A percentile compares a stretch with the other conserved stretches of the same genome.
These are phyloP conservation scores for Chondrus crispus DNA, from an alignment of 23 red algal species.

Conservation along the genomic window DNA sequence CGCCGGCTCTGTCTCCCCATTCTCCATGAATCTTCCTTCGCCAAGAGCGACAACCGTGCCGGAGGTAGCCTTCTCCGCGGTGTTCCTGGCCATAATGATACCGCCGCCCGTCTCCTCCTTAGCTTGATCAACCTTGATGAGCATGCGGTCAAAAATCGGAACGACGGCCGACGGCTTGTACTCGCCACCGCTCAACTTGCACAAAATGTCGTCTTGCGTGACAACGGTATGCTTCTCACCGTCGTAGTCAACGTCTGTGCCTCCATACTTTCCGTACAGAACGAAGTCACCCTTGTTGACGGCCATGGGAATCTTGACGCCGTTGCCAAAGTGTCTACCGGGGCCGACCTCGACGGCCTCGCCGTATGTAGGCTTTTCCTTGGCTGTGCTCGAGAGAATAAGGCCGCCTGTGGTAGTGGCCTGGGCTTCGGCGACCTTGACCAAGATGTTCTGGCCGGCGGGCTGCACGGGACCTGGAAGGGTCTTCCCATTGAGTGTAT, in stretches of 20 bases:
- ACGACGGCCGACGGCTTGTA: constrained; percentile 54
- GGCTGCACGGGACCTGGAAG: constrained; percentile 61
- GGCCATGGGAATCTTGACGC: constrained; percentile 71
- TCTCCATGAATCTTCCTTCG: constrained; percentile 86
- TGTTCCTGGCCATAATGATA: constrained; percentile 69
- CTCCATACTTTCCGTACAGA: constrained; percentile 86
- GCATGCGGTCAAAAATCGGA: constrained; percentile 80
- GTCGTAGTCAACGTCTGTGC: constrained; percentile 80
- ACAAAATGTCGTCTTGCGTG: constrained; percentile 92
- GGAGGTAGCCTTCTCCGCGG: constrained; percentile 42
- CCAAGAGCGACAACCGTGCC: constrained; percentile 84
- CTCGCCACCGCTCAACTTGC: constrained; percentile 70
- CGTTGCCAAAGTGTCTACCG: constrained; percentile 63
- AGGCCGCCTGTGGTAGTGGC: constrained; percentile 75
- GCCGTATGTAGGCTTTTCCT: constrained; percentile 83
- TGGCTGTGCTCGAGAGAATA: constrained; percentile 58
- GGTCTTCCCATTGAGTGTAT: constrained; percentile 59
- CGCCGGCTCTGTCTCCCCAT: constrained; percentile 91
- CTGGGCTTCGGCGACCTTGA: constrained; percentile 74
- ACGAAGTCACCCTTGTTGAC: constrained; percentile 81
- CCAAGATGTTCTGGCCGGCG: constrained; percentile 70
- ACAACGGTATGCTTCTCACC: constrained; percentile 84
- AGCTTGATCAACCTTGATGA: constrained; percentile 74
- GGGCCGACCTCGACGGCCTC: constrained; percentile 62
- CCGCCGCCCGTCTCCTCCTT: constrained; percentile 73